Evolutionary conservation across 352 stramenopile species (phyloP).

Genomic region (Globisporangium middletonii): DNA sequence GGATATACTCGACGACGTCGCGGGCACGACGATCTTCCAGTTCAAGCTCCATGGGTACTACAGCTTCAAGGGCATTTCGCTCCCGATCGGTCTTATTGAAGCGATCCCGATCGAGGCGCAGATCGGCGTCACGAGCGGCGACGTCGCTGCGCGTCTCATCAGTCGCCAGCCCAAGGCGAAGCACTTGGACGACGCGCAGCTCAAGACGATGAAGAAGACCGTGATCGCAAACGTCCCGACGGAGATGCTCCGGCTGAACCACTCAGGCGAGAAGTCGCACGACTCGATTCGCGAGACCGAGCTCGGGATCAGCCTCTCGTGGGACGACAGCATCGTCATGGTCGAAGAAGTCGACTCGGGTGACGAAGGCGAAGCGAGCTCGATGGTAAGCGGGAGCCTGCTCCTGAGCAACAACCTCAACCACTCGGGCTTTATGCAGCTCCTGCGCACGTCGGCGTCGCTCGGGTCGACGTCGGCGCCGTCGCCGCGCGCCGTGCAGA

Average conservation of each 20-base stretch:
- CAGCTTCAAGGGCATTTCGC: constrained; percentile 82
- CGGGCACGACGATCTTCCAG: constrained; percentile 61
- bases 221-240: constrained; percentile 39
- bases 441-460: constrained; percentile 38
- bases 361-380: constrained; percentile 17
- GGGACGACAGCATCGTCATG: constrained; percentile 71
- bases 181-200: constrained; percentile 45
- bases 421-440: constrained; percentile 54
- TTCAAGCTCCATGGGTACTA: constrained; percentile 84
- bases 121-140: constrained; percentile 33
- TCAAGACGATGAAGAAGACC: constrained; percentile 40
- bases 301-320: constrained; percentile 57
- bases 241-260: constrained; percentile 55
- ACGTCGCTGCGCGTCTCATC: constrained; percentile 25
- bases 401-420: constrained; percentile 51
- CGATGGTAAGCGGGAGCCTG: constrained; percentile 41
- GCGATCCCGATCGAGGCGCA: constrained; percentile 68
- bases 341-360: constrained; percentile 54
- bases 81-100: constrained; percentile 75
- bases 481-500: constrained; percentile 26
- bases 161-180: constrained; percentile 52
- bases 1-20: constrained; percentile 39
- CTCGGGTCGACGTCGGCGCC: constrained; percentile 5
- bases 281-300: constrained; percentile 85
- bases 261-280: constrained; percentile 56